phyloP scores from a whole-genome alignment of 805 yeast genomes.

The Candida multigemmis region DNA sequence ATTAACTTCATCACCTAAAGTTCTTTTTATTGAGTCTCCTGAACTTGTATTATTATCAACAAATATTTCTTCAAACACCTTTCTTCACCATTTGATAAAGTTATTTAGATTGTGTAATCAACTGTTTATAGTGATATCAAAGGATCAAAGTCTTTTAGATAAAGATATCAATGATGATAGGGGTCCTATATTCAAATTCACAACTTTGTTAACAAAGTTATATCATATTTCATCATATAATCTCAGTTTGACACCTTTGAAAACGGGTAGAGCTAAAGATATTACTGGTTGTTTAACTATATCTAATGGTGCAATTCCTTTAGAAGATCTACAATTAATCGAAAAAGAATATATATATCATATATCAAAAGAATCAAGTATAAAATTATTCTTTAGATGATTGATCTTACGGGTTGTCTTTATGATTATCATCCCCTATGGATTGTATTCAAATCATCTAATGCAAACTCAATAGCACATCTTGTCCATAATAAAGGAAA shows the following conservation, averaged over 20 bases:
- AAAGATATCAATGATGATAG: slow-evolving; percentile 8
- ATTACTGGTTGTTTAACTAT: slow-evolving; percentile 66
- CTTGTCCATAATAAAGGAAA: slow-evolving; percentile 78
- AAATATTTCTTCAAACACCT: slow-evolving; percentile 19
- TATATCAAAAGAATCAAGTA: slow-evolving; percentile 44
- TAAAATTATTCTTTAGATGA: slow-evolving; percentile 37
- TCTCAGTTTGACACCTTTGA: slow-evolving; percentile 54
- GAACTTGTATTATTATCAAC: slow-evolving; percentile 41
- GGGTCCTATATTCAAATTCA: slow-evolving; percentile 30
- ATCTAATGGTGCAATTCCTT: slow-evolving; percentile 43
- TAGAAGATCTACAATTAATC: slow-evolving; percentile 15
- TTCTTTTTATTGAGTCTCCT: slow-evolving; percentile 36
- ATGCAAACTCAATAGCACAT: slow-evolving; percentile 80
- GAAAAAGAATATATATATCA: slow-evolving; percentile 62
- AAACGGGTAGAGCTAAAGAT: slow-evolving; percentile 78
- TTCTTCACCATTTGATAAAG: slow-evolving; percentile 21
- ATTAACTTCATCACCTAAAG: slow-evolving; percentile 4
- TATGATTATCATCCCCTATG: slow-evolving; percentile 25
- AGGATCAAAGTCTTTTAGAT: too few relatives aligned
- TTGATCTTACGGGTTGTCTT: slow-evolving; percentile 7
- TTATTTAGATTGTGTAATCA: slow-evolving; percentile 22
- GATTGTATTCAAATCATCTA: slow-evolving; percentile 62
- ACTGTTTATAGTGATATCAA: slow-evolving; percentile 20
- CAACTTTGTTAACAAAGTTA: slow-evolving; percentile 39
- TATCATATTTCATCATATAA: slow-evolving; percentile 43